Evolutionary conservation across 2,329 filamentous ascomycete genomes (phyloP).

Genomic region (Onygenales sp.): DNA sequence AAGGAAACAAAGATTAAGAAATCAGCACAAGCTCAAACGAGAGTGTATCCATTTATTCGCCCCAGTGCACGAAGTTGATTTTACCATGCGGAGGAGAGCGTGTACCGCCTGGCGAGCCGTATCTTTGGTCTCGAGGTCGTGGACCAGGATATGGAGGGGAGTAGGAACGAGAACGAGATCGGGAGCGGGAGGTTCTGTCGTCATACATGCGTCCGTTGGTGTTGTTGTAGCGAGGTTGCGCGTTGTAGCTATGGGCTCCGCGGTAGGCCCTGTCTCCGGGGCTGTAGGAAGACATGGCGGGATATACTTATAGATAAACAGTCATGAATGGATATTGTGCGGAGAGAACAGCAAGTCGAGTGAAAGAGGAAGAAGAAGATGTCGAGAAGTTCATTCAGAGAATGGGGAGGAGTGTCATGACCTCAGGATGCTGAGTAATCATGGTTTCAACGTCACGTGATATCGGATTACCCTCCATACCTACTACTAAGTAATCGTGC

Average conservation of each 20-base stretch:
- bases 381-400: background rate
- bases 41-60: constrained; percentile 12
- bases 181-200: constrained; percentile 28
- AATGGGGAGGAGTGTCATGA: too few species aligned
- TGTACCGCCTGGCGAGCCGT: constrained; percentile 32
- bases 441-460: too few species aligned
- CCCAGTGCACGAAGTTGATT: constrained; percentile 18
- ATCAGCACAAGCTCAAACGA: constrained; percentile 29
- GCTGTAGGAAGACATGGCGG: constrained; percentile 20
- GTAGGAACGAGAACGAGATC: constrained; percentile 29
- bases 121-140: constrained; percentile 18
- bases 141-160: constrained; percentile 8
- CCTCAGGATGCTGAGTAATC: too few species aligned
- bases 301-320: background rate
- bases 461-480: too few species aligned
- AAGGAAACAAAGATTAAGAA: constrained; percentile 13
- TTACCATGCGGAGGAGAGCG: constrained; percentile 38
- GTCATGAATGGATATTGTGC: background rate
- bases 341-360: background rate
- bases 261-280: constrained; percentile 20
- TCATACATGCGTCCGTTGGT: constrained; percentile 38
- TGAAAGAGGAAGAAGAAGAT: background rate
- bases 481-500: too few species aligned
- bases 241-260: constrained; percentile 19
- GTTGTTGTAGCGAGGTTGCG: constrained; percentile 23